Evolutionary conservation across 306 rosid genomes (phyloP), one percentile per base, ranked within the genome.

Genomic region (Fagus crenata): DNA sequence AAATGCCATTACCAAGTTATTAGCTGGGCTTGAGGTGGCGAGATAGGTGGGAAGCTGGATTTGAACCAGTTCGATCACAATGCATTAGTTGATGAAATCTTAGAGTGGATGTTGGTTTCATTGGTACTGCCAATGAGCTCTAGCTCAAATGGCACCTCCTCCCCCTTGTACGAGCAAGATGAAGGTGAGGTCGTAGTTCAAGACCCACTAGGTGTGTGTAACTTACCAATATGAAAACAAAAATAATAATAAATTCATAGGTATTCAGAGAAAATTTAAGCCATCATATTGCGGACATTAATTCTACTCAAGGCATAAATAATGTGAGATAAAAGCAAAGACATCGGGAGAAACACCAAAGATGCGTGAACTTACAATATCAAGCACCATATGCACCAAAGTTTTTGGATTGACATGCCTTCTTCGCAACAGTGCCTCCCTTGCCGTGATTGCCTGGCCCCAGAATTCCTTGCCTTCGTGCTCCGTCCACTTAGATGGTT

Each of bases 401-500:
- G 77, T 49, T 32, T 63, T 83, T 74, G 89, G 80, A 78, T 80
- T 71, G 67, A 54, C 79, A 54, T 81, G 68, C 75, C 70, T 83
- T 75, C 68, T 86, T 74, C 64, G 72, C 36, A 76, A 75, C 69
- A 88, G 70, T 51, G 67, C 85, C 67, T 89, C 87, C 85, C 88
- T 89, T 81, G 88, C 80, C 78, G 78, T 87, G 64, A 95, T 83
- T 67, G 81, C 78, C 86, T 86, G 98, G 73, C 75, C 81, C 83
- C 88, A 89, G 69, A 85, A 71, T 61, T 81, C 85, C 2, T 83
- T 75, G 55, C 89, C 89, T 65, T 72, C 65, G 42, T 51, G 64
- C 61, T 77, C 90, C 81, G 86, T 84, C 96, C 86, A 88, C 82
- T 83, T 81, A 60, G 91, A 88, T 76, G 92, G 82, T 83, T 76